Evolutionary conservation across 108 stramenopile genomes (phyloP).

Genomic region (Schizochytrium sp.): DNA sequence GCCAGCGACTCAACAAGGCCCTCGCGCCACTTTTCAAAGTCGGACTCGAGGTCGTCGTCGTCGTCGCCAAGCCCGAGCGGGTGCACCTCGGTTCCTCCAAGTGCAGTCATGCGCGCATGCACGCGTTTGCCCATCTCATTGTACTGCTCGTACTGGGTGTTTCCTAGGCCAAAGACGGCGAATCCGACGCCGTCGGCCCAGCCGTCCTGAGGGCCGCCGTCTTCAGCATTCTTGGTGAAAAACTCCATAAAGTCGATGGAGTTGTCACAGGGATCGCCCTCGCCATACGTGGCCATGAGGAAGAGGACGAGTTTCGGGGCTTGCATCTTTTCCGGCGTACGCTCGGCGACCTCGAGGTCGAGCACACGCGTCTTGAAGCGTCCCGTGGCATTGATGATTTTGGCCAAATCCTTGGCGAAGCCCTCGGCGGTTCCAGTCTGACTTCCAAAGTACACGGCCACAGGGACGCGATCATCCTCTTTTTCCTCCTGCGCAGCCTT

Average conservation of each 20-base stretch:
- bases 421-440: conserved; percentile 97
- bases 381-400: conserved; percentile 65
- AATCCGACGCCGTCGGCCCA: conserved; percentile 56
- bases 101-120: conserved; percentile 56
- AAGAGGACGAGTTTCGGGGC: conserved; percentile 52
- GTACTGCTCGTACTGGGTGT: conserved; percentile 92
- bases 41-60: conserved; percentile 83
- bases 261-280: conserved; percentile 98
- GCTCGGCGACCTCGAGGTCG: conserved; percentile 65
- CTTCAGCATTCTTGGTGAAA: conserved; percentile 35
- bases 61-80: conserved; percentile 84
- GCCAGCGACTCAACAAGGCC: conserved; percentile 60
- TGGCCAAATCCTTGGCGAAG: conserved; percentile 73
- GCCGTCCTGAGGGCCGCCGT: conserved; percentile 16
- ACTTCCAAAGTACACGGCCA: conserved; percentile 80
- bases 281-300: conserved; percentile 92
- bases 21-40: conserved; percentile 93
- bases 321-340: conserved; percentile 26
- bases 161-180: conserved; percentile 94
- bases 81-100: conserved; percentile 63
- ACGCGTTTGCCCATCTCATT: conserved; percentile 84
- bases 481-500: neutral
- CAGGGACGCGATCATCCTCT: neutral
- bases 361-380: conserved; percentile 59
- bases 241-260: conserved; percentile 64